Conservation (phyloP, 306 rosid genomes). For the Hippophae gyantsensis region DNA sequence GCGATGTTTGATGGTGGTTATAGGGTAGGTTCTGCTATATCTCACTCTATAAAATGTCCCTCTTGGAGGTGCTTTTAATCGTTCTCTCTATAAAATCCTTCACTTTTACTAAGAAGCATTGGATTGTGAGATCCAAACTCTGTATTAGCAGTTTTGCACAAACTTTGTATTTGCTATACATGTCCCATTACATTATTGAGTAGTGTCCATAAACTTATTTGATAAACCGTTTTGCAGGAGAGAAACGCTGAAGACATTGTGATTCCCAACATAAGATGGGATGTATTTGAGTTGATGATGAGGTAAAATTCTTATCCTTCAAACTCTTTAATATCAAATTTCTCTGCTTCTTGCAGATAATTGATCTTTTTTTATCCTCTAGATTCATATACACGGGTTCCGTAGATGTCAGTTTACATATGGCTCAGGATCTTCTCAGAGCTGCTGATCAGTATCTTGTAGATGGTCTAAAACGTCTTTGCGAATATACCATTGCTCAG, state of each 20-base stretch:
- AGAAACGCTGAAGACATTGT: slow-evolving; percentile 25
- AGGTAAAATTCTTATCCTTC: slow-evolving; percentile 8
- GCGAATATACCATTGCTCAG: slow-evolving; percentile 55
- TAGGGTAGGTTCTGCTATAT: slow-evolving; percentile 11
- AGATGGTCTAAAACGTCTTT: slow-evolving; percentile 57
- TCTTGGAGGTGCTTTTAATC: background rate
- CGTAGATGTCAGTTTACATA: slow-evolving; percentile 33
- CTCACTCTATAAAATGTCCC: background rate
- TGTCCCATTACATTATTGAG: too few species aligned
- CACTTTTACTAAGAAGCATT: too few species aligned
- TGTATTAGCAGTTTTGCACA: too few species aligned
- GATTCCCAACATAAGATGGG: slow-evolving; percentile 31
- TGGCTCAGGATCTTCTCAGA: slow-evolving; percentile 52
- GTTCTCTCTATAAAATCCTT: too few species aligned
- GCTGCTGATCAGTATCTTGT: slow-evolving; percentile 80
- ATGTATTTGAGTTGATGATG: slow-evolving; percentile 30
- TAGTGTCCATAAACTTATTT: background rate
- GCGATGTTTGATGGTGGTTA: slow-evolving; percentile 31
- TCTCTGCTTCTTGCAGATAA: background rate
- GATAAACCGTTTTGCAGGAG: slow-evolving; percentile 17
- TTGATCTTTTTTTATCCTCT: background rate
- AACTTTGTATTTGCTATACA: too few species aligned
- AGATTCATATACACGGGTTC: slow-evolving; percentile 65
- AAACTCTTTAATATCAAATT: too few species aligned
- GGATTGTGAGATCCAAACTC: too few species aligned